Base-by-base conservation (phyloP, 1,139 yeast genomes). In the Yamadazyma membranifaciens region DNA sequence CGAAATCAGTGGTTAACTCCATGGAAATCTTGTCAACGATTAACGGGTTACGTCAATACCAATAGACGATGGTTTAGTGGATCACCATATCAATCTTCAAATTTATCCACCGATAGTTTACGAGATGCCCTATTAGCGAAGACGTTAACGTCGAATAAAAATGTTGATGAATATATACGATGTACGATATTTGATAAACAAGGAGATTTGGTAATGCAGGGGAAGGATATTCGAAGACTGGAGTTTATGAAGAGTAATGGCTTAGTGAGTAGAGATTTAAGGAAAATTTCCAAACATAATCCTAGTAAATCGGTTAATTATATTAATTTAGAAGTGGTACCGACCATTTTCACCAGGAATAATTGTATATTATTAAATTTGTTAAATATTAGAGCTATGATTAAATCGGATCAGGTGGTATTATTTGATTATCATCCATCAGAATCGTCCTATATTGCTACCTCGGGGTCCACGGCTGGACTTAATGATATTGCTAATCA, bases 121-220 rank as follows among this genome's bases (percentile, higher is more conserved):
- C 48, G 55, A 32, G 63, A 60, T 41, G 54, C 57, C 10, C 45
- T 60, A 16, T 48, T 60, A 12, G 44, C 58, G 16, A 59, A 58
- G 41, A 47, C 60, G 2, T 40, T 60, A 20, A 45, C 52, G 6
- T 35, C 62, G 15, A 51, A 49, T 38, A 57, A 57, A 39, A 34
- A 46, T 4, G 68, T 57, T 22, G 59, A 51, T 35, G 71, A 65
- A 30, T 52, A 48, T 38, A 64, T 73, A 16, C 48, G 83, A 45
- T 89, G 97, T 53, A 87, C 97, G 0, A 60, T 69, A 12, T 71
- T 71, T 41, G 59, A 71, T 45, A 40, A 47, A 5, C 38, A 51
- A 3, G 78, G 78, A 2, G 59, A 64, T 30, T 63, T 72, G 47
- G 57, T 62, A 4, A 59, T 60, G 17, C 75, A 69, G 41, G 73